Conservation (phyloP, 2,329 filamentous ascomycete genomes). For the Lachnum nothofagi region DNA sequence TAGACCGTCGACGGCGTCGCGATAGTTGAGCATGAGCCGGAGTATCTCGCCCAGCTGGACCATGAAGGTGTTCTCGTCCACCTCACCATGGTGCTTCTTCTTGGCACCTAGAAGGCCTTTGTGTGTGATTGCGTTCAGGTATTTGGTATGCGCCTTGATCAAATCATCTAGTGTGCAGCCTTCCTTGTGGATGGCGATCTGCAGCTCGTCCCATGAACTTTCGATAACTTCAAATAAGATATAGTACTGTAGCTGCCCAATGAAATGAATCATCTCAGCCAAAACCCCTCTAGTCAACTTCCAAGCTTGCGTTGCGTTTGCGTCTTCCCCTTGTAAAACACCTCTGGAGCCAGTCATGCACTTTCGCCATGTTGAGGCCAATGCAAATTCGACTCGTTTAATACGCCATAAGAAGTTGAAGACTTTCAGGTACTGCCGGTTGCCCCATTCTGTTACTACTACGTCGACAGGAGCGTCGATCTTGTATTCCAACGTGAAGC, state of each 20-base stretch:
- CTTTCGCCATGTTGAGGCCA: conserved; percentile 85
- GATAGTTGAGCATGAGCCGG: conserved; percentile 88
- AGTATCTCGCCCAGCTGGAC: conserved; percentile 87
- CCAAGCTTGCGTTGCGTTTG: conserved; percentile 72
- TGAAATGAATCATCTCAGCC: conserved; percentile 97
- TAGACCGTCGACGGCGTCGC: conserved; percentile 86
- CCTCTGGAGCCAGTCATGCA: conserved; percentile 93
- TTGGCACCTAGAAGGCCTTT: conserved; percentile 85
- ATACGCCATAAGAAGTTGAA: conserved; percentile 99
- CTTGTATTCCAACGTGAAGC: conserved; percentile 97
- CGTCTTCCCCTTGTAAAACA: conserved; percentile 74
- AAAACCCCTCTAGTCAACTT: conserved; percentile 82
- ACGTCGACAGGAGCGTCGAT: conserved; percentile 95
- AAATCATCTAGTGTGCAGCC: conserved; percentile 91
- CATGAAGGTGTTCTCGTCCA: conserved; percentile 70
- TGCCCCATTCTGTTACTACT: conserved; percentile 92
- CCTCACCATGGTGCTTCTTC: conserved; percentile 39
- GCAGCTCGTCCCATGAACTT: conserved; percentile 86
- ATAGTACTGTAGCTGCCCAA: conserved; percentile 96
- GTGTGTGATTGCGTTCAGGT: conserved; percentile 89
- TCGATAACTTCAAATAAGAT: conserved; percentile 99
- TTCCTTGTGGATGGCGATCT: conserved; percentile 74
- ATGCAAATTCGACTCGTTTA: conserved; percentile 92
- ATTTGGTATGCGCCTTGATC: conserved; percentile 83
- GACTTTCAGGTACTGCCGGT: conserved; percentile 93